Evolutionary conservation across 345 rosid species (phyloP), one percentile per base, ranked within the genome.

Genomic region (Erysimum cheiranthoides): DNA sequence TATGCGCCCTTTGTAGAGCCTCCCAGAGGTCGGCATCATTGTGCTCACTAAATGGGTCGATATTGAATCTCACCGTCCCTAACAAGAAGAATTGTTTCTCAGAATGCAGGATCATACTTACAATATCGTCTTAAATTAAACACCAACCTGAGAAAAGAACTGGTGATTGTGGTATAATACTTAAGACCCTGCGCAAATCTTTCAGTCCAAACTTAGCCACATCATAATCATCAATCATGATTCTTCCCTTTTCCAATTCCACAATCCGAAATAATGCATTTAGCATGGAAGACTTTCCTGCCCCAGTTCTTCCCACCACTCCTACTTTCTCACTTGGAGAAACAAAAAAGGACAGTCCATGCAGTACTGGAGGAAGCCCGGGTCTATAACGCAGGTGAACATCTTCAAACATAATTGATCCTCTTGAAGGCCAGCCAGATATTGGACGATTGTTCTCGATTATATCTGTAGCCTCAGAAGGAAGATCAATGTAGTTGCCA

Each of bases 221-320:
- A 68, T 90, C 89, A 72, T 51, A 85, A 46, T 85, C 87, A 82
- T 95, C 97, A 52, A 95, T 88, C 75, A 72, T 39, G 30, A 95
- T 85, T 75, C 88, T 85, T 79, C 99, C 98, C 16, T 81, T 89
- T 78, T 92, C 89, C 36, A 92, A 42, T 80, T 95, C 97, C 45
- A 92, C 96, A 64, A 92, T 89, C 79, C 97, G 89, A 76, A 87
- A 92, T 61, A 92, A 83, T 63, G 97, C 97, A 85, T 90, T 95
- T 46, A 92, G 82, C 97, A 95, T 86, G 69, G 97, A 92, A 65
- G 97, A 92, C 80, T 95, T 95, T 39, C 97, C 97, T 1, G 96
- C 97, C 49, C 99, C 99, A 59, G 97, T 92, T 88, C 99, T 90
- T 81, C 99, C 97, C 54, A 92, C 99, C 36, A 95, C 88, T 46